Evolutionary conservation across 75 land plant species (phyloP).

Genomic region (Pinus albicaulis): DNA sequence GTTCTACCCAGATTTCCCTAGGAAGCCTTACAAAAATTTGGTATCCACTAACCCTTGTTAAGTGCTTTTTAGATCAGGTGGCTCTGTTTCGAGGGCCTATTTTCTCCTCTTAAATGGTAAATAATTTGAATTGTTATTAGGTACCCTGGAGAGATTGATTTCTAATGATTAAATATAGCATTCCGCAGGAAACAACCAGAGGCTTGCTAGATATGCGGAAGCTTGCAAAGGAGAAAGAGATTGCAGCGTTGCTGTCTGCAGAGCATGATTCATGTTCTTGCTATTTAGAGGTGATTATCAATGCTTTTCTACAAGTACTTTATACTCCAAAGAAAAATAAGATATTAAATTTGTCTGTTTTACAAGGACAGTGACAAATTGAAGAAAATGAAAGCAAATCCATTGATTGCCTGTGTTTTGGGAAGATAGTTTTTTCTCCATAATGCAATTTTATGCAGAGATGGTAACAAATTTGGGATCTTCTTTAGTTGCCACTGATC

Average conservation of each 20-base stretch:
- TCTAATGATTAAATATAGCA: background rate
- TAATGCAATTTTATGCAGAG: background rate
- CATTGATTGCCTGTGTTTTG: background rate
- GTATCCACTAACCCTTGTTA: no score
- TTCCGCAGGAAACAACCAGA: constrained; percentile 61
- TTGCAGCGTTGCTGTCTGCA: constrained; percentile 78
- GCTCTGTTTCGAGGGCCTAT: no score
- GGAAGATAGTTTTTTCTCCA: background rate
- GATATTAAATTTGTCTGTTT: background rate
- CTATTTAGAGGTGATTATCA: constrained; percentile 77
- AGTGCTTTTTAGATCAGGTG: no score
- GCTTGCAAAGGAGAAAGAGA: constrained; percentile 73
- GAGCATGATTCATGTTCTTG: constrained; percentile 90
- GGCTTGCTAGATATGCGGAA: constrained; percentile 72
- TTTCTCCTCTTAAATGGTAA: no score
- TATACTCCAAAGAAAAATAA: background rate
- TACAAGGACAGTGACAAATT: background rate
- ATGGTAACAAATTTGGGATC: background rate
- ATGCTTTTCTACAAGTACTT: background rate
- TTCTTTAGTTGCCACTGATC: background rate
- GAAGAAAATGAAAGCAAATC: background rate
- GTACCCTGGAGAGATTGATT: background rate
- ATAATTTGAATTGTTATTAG: background rate
- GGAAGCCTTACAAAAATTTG: no score
- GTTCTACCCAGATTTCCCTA: no score